These are phyloP conservation scores for Scheffersomyces stipitis DNA, from an alignment of 805 yeast species.

Conservation along the genomic window DNA sequence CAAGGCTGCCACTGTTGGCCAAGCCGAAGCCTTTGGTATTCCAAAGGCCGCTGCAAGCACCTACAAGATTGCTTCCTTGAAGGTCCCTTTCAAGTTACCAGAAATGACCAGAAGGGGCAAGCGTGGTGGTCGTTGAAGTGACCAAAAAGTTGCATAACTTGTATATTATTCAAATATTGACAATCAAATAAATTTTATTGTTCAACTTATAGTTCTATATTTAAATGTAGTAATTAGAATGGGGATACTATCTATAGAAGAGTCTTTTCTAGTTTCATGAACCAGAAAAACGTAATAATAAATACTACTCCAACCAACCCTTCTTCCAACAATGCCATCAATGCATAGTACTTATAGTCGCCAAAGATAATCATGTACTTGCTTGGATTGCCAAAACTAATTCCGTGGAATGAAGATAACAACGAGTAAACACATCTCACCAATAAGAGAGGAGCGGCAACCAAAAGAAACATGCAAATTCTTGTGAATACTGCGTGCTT, in stretches of 20 bases:
- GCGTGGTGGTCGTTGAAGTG: slow-evolving; percentile 31
- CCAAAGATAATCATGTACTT: slow-evolving; percentile 5
- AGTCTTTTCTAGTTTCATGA: too few relatives aligned
- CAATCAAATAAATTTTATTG: too few relatives aligned
- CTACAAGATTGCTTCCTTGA: slow-evolving; percentile 78
- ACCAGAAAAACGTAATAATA: slow-evolving; percentile 6
- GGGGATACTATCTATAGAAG: too few relatives aligned
- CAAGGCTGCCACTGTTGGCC: slow-evolving; percentile 68
- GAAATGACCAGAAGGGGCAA: slow-evolving; percentile 70
- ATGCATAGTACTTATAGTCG: slow-evolving; percentile 10
- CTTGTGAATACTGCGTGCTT: background rate
- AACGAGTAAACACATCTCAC: slow-evolving; percentile 6
- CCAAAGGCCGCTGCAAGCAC: slow-evolving; percentile 58
- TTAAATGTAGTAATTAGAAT: too few relatives aligned
- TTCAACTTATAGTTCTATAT: too few relatives aligned
- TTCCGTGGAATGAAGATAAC: slow-evolving; percentile 3
- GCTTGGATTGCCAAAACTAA: slow-evolving; percentile 4
- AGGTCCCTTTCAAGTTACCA: slow-evolving; percentile 88
- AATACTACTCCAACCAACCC: slow-evolving; percentile 2
- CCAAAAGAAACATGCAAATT: background rate
- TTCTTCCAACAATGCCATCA: slow-evolving; percentile 7
- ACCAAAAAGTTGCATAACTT: background rate
- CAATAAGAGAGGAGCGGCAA: slow-evolving; percentile 1
- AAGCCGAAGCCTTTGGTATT: slow-evolving; percentile 71
- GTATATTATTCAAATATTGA: background rate